Percentiles rank a stretch among this genome's conserved stretches.
These are phyloP conservation scores for Yarrowia galli DNA, from an alignment of 1,139 yeast genomes.

Conservation along the genomic window DNA sequence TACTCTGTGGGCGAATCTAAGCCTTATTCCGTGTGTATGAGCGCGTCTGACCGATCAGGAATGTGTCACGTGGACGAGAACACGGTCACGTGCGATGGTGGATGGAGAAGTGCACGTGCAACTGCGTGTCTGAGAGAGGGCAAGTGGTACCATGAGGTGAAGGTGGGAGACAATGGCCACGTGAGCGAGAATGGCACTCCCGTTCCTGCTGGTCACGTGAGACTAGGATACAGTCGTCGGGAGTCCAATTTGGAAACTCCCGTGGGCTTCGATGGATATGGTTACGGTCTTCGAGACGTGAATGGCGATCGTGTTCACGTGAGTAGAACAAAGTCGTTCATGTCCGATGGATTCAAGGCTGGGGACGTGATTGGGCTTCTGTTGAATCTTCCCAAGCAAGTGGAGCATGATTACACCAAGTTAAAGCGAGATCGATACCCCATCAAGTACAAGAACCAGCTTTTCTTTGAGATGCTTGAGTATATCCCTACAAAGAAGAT, in stretches of 20 bases:
- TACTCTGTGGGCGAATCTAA: slow-evolving; percentile 79
- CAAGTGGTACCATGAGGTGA: slow-evolving; percentile 76
- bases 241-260: slow-evolving; percentile 96
- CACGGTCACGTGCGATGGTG: slow-evolving; percentile 52
- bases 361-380: slow-evolving; percentile 88
- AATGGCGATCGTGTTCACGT: slow-evolving; percentile 81
- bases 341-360: slow-evolving; percentile 60
- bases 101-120: slow-evolving; percentile 83
- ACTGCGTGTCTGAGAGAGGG: slow-evolving; percentile 84
- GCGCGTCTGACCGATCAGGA: slow-evolving; percentile 75
- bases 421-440: slow-evolving; percentile 80
- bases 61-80: slow-evolving; percentile 52
- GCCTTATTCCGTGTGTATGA: slow-evolving; percentile 68
- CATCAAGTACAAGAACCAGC: slow-evolving; percentile 75
- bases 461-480: slow-evolving; percentile 87
- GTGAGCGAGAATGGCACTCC: slow-evolving; percentile 11
- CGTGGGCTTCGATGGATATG: slow-evolving; percentile 93
- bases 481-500: slow-evolving; percentile 77
- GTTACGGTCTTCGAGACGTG: slow-evolving; percentile 86
- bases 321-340: slow-evolving; percentile 67
- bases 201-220: slow-evolving; percentile 58
- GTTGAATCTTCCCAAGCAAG: slow-evolving; percentile 66
- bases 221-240: slow-evolving; percentile 81
- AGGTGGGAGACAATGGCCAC: slow-evolving; percentile 54
- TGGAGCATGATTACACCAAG: slow-evolving; percentile 29